These are phyloP conservation scores for Lichtheimia corymbifera DNA, from an alignment of 371 early-diverging fungal species.

Conservation along the genomic window DNA sequence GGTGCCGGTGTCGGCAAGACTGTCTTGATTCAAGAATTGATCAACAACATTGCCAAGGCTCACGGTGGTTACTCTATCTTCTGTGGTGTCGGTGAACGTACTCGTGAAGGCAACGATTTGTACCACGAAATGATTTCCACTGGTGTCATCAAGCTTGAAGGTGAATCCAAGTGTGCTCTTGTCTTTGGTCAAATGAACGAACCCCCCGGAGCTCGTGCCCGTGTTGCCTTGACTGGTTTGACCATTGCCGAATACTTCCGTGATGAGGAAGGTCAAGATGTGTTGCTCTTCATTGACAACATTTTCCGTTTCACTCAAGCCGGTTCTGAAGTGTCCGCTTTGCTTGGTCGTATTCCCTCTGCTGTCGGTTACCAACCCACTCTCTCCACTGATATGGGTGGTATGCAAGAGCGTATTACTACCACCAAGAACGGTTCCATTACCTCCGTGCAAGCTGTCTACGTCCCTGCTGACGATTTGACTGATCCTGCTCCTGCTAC, in stretches of 20 bases:
- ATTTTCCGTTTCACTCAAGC: slow-evolving; percentile 98
- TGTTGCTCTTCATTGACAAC: slow-evolving; percentile 99
- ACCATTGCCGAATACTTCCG: slow-evolving; percentile 99
- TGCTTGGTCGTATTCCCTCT: slow-evolving; percentile 98
- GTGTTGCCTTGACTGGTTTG: slow-evolving; percentile 97
- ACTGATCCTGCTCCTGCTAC: slow-evolving; percentile 99
- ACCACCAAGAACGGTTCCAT: slow-evolving; percentile 99
- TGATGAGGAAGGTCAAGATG: slow-evolving; percentile 98
- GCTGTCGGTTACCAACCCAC: slow-evolving; percentile 99
- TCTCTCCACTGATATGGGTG: slow-evolving; percentile 94
- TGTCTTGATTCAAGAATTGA: slow-evolving; percentile 95
- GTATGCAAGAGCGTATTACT: slow-evolving; percentile 99
- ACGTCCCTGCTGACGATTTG: slow-evolving; percentile 99
- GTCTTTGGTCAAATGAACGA: slow-evolving; percentile 99
- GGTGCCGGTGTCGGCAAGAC: slow-evolving; percentile 98
- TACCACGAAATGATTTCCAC: slow-evolving; percentile 96
- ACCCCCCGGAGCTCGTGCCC: slow-evolving; percentile 99
- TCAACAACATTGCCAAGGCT: slow-evolving; percentile 97
- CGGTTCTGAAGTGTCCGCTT: slow-evolving; percentile 95
- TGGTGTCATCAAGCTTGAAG: slow-evolving; percentile 93
- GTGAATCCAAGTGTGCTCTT: slow-evolving; percentile 93
- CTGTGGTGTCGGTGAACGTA: slow-evolving; percentile 96
- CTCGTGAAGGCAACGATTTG: slow-evolving; percentile 97
- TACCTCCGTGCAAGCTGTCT: slow-evolving; percentile 97
- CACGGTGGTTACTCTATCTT: slow-evolving; percentile 98